Evolutionary conservation across 805 yeast species (phyloP).

Genomic region (Pichia ethanolica): DNA sequence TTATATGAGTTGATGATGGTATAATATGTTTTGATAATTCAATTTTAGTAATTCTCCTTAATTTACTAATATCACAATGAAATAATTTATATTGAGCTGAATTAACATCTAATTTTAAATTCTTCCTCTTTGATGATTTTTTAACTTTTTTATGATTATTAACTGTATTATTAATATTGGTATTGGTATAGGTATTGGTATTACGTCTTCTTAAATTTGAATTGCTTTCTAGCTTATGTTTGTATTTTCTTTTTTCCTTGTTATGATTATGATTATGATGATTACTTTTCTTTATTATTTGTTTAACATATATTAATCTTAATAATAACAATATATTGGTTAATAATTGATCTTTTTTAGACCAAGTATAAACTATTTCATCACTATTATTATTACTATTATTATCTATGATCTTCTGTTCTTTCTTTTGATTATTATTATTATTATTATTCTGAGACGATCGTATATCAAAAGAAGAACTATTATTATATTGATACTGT

Average conservation of each 20-base stretch:
- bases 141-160: not conserved
- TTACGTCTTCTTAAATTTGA: too few species aligned
- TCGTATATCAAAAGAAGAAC: too few species aligned
- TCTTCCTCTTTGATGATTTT: not conserved
- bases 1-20: slow-evolving; percentile 3
- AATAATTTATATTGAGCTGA: slow-evolving; percentile 4
- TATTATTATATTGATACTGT: too few species aligned
- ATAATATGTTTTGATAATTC: slow-evolving; percentile 8
- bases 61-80: slow-evolving; percentile 1
- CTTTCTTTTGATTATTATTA: too few species aligned
- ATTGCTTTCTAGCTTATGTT: too few species aligned
- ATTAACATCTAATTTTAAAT: not conserved
- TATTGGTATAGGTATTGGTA: too few species aligned
- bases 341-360: not conserved
- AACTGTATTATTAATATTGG: too few species aligned
- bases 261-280: too few species aligned
- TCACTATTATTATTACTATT: not conserved
- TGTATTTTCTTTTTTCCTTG: too few species aligned
- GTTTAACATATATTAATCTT: not conserved
- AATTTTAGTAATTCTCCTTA: not conserved
- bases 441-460: too few species aligned
- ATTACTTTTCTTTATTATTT: not conserved
- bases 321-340: not conserved
- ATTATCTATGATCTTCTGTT: too few species aligned
- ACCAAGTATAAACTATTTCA: not conserved